Conservation (phyloP, 805 yeast genomes). For the Starmerella bombi region DNA sequence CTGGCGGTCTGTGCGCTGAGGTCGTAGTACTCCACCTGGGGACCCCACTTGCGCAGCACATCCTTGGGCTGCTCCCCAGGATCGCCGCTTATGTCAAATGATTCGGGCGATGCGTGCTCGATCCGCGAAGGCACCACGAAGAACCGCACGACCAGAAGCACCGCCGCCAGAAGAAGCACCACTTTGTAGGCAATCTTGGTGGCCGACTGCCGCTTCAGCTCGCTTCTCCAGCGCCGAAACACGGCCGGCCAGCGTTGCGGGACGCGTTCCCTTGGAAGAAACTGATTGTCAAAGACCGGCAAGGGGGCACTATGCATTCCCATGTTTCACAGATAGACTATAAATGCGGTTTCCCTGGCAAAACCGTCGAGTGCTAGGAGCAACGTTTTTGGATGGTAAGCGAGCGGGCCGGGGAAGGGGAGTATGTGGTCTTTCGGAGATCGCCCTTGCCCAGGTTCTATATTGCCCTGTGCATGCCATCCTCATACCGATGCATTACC, state of each 20-base stretch:
- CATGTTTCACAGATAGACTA: not conserved
- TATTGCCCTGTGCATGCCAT: too few relatives aligned
- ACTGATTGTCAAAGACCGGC: conserved; percentile 18
- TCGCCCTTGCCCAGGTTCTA: too few relatives aligned
- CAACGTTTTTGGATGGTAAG: too few relatives aligned
- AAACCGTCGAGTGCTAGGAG: too few relatives aligned
- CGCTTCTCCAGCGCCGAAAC: conserved; percentile 8
- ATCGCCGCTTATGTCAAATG: not conserved
- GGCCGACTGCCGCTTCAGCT: conserved; percentile 9
- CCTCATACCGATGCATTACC: too few relatives aligned
- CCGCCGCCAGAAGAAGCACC: conserved; percentile 2
- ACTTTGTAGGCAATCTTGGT: conserved; percentile 5
- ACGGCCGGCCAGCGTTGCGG: conserved; percentile 1
- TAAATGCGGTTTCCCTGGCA: too few relatives aligned
- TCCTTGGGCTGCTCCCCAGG: conserved; percentile 1
- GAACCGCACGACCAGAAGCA: conserved; percentile 7
- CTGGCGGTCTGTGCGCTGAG: conserved; percentile 26
- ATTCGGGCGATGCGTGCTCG: not conserved
- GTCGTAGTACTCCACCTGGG: conserved; percentile 52
- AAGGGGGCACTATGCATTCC: conserved; percentile 20
- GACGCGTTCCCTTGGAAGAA: conserved; percentile 13
- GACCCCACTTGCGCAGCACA: conserved; percentile 8
- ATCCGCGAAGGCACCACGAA: not conserved
- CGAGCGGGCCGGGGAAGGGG: too few relatives aligned
- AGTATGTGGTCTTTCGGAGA: too few relatives aligned